phyloP scores from a whole-genome alignment of 2,329 filamentous ascomycete species.

The Aspergillus pseudoglaucus region DNA sequence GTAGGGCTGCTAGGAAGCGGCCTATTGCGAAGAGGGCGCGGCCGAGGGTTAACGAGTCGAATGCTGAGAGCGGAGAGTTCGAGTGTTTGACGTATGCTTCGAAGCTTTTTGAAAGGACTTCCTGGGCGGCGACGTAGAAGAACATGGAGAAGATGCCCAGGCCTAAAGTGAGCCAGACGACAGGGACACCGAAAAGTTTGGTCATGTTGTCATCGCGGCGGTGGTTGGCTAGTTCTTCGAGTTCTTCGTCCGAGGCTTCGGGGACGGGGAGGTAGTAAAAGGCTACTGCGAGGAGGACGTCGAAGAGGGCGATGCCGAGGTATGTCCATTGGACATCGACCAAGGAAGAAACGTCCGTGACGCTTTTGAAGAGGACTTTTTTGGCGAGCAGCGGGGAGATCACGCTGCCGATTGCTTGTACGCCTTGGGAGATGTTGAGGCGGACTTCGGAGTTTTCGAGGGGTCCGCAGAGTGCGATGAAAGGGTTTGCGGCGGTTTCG shows the following conservation, averaged over 20 bases:
- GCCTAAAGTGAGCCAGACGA: constrained; percentile 52
- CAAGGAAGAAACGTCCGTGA: constrained; percentile 44
- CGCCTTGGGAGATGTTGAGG: constrained; percentile 54
- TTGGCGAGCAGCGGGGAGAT: constrained; percentile 55
- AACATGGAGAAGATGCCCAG: constrained; percentile 51
- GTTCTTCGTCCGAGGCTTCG: constrained; percentile 55
- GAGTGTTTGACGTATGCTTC: constrained; percentile 34
- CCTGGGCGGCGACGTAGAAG: constrained; percentile 57
- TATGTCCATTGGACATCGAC: constrained; percentile 61
- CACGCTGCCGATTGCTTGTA: constrained; percentile 56
- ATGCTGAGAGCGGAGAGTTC: constrained; percentile 21
- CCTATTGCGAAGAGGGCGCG: constrained; percentile 54
- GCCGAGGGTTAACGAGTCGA: constrained; percentile 47
- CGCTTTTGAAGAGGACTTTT: constrained; percentile 51
- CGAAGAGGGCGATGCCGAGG: constrained; percentile 57
- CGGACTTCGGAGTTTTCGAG: constrained; percentile 54
- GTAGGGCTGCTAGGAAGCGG: constrained; percentile 50
- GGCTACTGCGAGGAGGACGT: constrained; percentile 50
- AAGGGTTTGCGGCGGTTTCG: constrained; percentile 56
- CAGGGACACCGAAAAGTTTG: constrained; percentile 39
- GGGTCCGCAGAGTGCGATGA: constrained; percentile 57
- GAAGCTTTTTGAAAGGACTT: constrained; percentile 48
- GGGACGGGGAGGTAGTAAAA: constrained; percentile 59
- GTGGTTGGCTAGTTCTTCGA: constrained; percentile 50
- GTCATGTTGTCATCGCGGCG: constrained; percentile 45